Evolutionary conservation across 257 asterid species (phyloP), one percentile per base, ranked within the genome.

Genomic region (Craterostigma plantagineum): DNA sequence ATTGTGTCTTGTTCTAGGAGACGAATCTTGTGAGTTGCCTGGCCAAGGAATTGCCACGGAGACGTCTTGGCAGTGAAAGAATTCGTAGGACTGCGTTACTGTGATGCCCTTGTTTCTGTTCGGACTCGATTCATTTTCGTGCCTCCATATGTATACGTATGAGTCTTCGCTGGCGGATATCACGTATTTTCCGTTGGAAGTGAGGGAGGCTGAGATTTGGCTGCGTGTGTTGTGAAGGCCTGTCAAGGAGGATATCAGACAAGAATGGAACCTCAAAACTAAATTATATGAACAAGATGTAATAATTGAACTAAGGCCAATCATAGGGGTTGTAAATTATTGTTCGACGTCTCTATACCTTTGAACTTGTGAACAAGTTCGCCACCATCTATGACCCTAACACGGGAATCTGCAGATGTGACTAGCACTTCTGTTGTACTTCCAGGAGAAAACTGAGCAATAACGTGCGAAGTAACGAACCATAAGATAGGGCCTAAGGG

Each of bases 11-110:
- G 54, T 40, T 6, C 30, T 23, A n/a, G 67, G 47, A 17, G 59
- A 60, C 27, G 57, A 38, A 42, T 70, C 63, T 48, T 57, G 79
- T 23, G 30, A 23, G 30, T 6, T 23, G 30, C 30, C 86, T 27
- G 94, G 99, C 99, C 99, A 90, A 10, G 99, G 92, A 62, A 83
- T 75, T 38, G 95, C 99, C 38, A 65, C 67, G 1, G 99, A 75
- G 40, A 84, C 95, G 59, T 90, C 99, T 73, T 69, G 91, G 61
- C 94, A 79, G 55, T 79, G 86, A 53, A 90, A 90, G 51, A 75
- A 69, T 60, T 90, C 99, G 8, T 77, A 83, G 8, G 94, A 66
- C 17, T 58, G 83, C 27, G 95, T 75, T 9, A 90, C 73, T 1
- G 92, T 76, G 27, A 76, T 73, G n/a, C 86, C 79, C 64, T 75